Base-by-base conservation (phyloP, 306 rosid genomes). In the Fragaria iinumae region DNA sequence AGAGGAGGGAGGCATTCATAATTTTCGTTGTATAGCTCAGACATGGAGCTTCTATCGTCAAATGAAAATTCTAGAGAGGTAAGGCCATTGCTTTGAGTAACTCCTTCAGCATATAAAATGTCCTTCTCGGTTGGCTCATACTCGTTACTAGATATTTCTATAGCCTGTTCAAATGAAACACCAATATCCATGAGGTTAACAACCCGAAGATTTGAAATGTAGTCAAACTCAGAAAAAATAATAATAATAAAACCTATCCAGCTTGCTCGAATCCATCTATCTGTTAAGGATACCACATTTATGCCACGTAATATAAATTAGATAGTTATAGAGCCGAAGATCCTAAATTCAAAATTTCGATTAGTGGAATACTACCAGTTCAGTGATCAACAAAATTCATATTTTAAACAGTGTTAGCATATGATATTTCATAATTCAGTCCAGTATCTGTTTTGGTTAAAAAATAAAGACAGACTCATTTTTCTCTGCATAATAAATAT, bases 131-230 rank as follows among this genome's bases (percentile, higher is more conserved):
- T 79, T 81, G 98, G 98, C 80, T 93, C 98, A 79, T 93, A 90
- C 81, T 90, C 98, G 10, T 93, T 93, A 88, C 98, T 93, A 66
- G 98, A 93, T 82, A 93, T 85, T 83, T 90, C 98, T 56, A 93
- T 88, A 71, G 91, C 96, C 98, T 93, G 93, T 32, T 49, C 41
- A 52, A 80, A 80, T 81, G 55, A 73, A 52, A 77, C 68, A 73
- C 44, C 43, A 75, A 52, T 55, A 79, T 52, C 55, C 20, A 55
- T 57, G 41, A 9, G 23, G 72, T 63, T 45, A 69, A 73, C 70
- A 73, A 65, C 39, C 45, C 14, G 6, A 74, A 45, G 16, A 50
- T 17, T 6, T 43, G 14, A 43, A 43, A 52, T 29, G 14, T 14
- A 44, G 69, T 7, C 17, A 7, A 52, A 41, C 13, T 39, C 17